Evolutionary conservation across 805 yeast species (phyloP).

Genomic region (Tetrapisispora iriomotensis): DNA sequence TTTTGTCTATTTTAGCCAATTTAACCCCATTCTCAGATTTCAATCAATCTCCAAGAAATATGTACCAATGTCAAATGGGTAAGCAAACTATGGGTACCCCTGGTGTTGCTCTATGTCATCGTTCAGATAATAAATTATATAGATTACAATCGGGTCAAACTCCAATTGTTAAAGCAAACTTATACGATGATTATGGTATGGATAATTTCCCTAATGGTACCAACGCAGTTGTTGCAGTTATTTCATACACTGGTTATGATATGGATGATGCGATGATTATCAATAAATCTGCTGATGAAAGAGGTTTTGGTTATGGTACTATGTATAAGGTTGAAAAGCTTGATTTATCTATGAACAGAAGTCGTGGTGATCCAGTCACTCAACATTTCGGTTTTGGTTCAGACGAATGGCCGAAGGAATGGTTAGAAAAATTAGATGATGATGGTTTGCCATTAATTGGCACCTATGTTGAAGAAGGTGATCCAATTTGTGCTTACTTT

Average conservation of each 20-base stretch:
- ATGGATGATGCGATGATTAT: conserved; percentile 99
- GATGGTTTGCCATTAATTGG: conserved; percentile 94
- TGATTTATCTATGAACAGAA: conserved; percentile 65
- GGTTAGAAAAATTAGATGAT: conserved; percentile 79
- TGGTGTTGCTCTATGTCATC: conserved; percentile 84
- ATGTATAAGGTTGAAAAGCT: conserved; percentile 91
- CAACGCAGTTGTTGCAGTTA: conserved; percentile 97
- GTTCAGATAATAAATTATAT: conserved; percentile 92
- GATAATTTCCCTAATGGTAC: conserved; percentile 98
- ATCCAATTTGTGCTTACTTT: conserved; percentile 85
- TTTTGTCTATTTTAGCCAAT: conserved; percentile 88
- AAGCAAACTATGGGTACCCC: conserved; percentile 99
- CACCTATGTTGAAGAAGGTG: conserved; percentile 82
- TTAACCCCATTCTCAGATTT: conserved; percentile 97
- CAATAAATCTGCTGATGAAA: conserved; percentile 92
- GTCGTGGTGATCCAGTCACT: conserved; percentile 88
- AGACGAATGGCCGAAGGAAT: conserved; percentile 84
- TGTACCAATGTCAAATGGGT: conserved; percentile 99
- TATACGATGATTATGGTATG: conserved; percentile 94
- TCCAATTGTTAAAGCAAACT: conserved; percentile 87
- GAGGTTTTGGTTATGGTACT: conserved; percentile 97
- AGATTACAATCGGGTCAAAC: conserved; percentile 93
- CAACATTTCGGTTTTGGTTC: conserved; percentile 91
- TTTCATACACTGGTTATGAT: conserved; percentile 97
- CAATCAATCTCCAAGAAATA: conserved; percentile 98